Conservation (phyloP, 108 stramenopile species). For the Cylindrotheca fusiformis region DNA sequence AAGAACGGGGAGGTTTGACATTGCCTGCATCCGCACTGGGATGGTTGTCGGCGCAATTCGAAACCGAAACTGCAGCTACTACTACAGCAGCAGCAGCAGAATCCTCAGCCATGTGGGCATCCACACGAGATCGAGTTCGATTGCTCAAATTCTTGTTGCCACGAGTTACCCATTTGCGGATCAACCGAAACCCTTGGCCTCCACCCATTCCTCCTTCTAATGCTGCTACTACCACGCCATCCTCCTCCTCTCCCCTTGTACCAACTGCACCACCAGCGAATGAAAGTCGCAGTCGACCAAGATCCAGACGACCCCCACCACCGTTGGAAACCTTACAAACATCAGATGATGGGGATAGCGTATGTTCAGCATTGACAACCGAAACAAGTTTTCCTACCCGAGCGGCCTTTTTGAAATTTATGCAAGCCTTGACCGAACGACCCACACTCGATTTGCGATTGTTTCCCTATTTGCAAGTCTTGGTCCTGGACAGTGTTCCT, state of each 20-base stretch:
- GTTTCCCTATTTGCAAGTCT: slow-evolving; percentile 60
- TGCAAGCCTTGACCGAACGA: slow-evolving; percentile 31
- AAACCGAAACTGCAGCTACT: slow-evolving; percentile 3
- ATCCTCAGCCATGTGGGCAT: slow-evolving; percentile 6
- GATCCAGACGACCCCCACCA: not conserved
- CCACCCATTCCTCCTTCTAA: slow-evolving; percentile 16
- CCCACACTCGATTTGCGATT: slow-evolving; percentile 58
- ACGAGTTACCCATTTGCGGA: slow-evolving; percentile 52
- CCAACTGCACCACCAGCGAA: not conserved
- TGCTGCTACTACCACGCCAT: no score
- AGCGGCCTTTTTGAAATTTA: slow-evolving; percentile 8
- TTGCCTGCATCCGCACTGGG: slow-evolving; percentile 72
- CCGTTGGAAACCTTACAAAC: not conserved
- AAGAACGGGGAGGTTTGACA: slow-evolving; percentile 46
- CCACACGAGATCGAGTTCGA: slow-evolving; percentile 41
- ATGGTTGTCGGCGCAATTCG: slow-evolving; percentile 61
- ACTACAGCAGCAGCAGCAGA: not conserved
- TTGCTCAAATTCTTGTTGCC: slow-evolving; percentile 50
- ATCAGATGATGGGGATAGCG: not conserved
- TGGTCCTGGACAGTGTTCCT: slow-evolving; percentile 66
- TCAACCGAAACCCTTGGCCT: slow-evolving; percentile 66
- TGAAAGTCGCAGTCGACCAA: no score
- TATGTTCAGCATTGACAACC: not conserved
- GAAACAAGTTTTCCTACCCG: slow-evolving; percentile 28
- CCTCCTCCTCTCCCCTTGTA: no score